Conservation (phyloP, 192 early-diverging fungal genomes). For the Coemansia sp. region DNA sequence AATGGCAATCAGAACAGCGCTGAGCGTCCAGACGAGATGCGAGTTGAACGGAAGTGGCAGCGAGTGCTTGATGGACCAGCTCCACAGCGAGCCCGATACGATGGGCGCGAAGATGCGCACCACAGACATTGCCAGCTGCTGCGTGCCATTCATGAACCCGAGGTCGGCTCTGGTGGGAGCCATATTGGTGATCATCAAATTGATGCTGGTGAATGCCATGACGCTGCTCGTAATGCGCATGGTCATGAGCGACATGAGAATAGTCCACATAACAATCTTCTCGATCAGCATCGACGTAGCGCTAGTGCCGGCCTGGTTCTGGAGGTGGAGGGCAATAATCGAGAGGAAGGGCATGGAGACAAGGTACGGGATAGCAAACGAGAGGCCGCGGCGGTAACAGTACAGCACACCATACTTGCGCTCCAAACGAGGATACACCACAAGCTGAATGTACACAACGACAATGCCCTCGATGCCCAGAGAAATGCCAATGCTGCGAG, state of each 20-base stretch:
- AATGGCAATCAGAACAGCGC: constrained; percentile 2
- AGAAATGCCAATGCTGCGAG: constrained; percentile 53
- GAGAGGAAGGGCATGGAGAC: constrained; percentile 14
- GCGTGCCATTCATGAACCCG: constrained; percentile 36
- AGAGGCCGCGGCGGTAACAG: constrained; percentile 40
- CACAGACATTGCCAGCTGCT: constrained; percentile 29
- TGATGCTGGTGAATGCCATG: constrained; percentile 36
- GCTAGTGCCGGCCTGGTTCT: neutral
- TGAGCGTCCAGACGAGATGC: constrained; percentile 36
- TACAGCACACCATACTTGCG: constrained; percentile 44
- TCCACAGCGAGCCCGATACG: constrained; percentile 30
- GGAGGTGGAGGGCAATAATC: neutral
- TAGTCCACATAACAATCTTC: constrained; percentile 23
- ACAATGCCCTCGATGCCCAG: constrained; percentile 39
- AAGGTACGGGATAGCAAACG: constrained; percentile 6
- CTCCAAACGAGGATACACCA: constrained; percentile 46
- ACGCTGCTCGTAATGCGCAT: constrained; percentile 22
- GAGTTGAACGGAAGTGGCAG: constrained; percentile 39
- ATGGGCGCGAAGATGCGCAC: constrained; percentile 28
- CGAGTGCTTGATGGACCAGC: constrained; percentile 38
- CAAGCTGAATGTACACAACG: constrained; percentile 54
- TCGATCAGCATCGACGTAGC: neutral
- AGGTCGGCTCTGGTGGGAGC: constrained; percentile 31
- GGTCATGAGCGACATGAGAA: constrained; percentile 18
- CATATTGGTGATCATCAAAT: constrained; percentile 34